These are phyloP conservation scores for Microcyclospora pomicola DNA, from an alignment of 2,329 filamentous ascomycete species.

Conservation along the genomic window DNA sequence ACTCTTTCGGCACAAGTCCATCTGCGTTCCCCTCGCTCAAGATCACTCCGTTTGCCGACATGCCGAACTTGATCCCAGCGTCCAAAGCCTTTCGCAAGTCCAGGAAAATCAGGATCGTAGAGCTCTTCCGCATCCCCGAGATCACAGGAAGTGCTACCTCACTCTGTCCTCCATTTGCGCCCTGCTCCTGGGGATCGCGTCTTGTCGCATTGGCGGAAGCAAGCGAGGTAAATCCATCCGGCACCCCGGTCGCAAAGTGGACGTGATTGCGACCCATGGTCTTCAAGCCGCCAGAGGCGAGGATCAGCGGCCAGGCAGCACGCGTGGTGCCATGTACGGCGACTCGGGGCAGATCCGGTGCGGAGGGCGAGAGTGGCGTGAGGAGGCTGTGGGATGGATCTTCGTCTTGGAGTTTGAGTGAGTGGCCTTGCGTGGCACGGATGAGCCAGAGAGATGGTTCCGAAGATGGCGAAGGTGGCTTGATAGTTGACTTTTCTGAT, in stretches of 20 bases:
- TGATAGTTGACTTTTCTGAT: not conserved
- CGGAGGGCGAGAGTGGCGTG: constrained; percentile 45
- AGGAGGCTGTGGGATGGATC: no score
- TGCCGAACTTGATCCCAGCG: constrained; percentile 53
- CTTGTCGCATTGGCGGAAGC: constrained; percentile 10
- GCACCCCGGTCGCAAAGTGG: constrained; percentile 70
- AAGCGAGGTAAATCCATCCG: constrained; percentile 31
- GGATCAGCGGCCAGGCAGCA: constrained; percentile 60
- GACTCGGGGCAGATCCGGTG: constrained; percentile 14
- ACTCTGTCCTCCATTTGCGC: not conserved
- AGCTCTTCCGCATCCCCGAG: constrained; percentile 34
- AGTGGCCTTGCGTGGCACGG: constrained; percentile 91
- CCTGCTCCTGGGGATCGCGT: no score
- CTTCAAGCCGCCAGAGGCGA: constrained; percentile 61
- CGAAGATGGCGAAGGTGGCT: constrained; percentile 8
- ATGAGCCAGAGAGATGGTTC: constrained; percentile 64
- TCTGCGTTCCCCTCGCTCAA: constrained; percentile 36
- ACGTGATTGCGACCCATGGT: constrained; percentile 78
- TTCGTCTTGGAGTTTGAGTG: constrained; percentile 59
- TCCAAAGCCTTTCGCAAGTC: constrained; percentile 64
- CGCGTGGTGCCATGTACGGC: constrained; percentile 88
- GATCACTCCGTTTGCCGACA: constrained; percentile 36
- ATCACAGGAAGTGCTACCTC: constrained; percentile 44
- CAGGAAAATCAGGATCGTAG: constrained; percentile 59
- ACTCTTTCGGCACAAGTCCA: constrained; percentile 50